Evolutionary conservation across 495 filamentous ascomycete genomes (phyloP).

Genomic region (Sabuloglossum arenarium): DNA sequence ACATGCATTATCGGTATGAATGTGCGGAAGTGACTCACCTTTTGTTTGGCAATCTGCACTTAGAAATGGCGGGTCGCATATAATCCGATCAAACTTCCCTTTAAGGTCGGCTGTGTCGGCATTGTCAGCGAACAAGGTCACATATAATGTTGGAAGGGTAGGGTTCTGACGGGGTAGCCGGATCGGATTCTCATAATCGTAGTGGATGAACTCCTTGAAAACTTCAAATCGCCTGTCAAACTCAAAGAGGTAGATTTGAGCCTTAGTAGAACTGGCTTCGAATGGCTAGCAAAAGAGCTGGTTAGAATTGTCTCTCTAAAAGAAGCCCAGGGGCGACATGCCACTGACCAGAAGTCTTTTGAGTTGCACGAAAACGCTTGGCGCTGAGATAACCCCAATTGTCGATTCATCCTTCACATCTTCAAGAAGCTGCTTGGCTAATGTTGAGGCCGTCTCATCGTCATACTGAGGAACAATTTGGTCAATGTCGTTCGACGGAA

Average conservation of each 20-base stretch:
- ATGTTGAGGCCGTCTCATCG: slow-evolving; percentile 38
- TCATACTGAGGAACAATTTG: slow-evolving; percentile 31
- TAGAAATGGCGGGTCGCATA: slow-evolving; percentile 60
- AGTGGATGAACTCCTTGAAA: slow-evolving; percentile 47
- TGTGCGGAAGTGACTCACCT: slow-evolving; percentile 25
- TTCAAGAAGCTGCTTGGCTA: slow-evolving; percentile 40
- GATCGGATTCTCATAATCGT: slow-evolving; percentile 49
- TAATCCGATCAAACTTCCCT: slow-evolving; percentile 39
- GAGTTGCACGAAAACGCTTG: slow-evolving; percentile 53
- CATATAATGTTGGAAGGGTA: no score
- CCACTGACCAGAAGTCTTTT: slow-evolving; percentile 39
- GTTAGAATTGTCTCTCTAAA: background rate
- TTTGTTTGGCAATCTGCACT: slow-evolving; percentile 67
- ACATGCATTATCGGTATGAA: background rate
- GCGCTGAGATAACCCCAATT: slow-evolving; percentile 51
- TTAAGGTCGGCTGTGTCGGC: slow-evolving; percentile 28
- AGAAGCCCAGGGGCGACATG: slow-evolving; percentile 1
- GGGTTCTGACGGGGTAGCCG: slow-evolving; percentile 31
- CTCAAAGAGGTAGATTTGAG: slow-evolving; percentile 42
- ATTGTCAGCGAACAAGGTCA: background rate
- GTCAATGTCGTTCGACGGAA: background rate
- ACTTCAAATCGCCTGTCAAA: slow-evolving; percentile 50
- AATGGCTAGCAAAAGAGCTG: slow-evolving; percentile 3
- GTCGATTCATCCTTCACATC: slow-evolving; percentile 28
- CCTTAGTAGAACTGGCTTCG: slow-evolving; percentile 13